Base-by-base conservation (phyloP, 73 alveolate genomes). In the Uronychia setigera region DNA sequence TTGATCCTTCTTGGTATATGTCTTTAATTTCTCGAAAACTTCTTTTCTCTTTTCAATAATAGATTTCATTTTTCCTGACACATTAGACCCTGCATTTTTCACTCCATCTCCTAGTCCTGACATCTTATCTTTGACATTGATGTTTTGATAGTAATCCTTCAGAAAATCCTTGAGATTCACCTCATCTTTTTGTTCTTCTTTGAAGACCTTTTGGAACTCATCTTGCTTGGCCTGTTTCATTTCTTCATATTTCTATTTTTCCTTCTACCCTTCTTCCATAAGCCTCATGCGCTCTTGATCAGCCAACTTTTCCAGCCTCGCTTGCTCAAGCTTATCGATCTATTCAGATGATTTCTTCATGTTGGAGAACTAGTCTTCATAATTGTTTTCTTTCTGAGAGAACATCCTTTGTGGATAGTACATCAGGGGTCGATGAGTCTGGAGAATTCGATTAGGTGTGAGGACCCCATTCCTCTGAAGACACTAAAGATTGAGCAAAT, bases 131-230 rank as follows among this genome's bases (percentile, higher is more conserved):
- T 82, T 60, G 35, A 82, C 9, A 29, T 33, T 67, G 80, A 82
- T 82, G 83, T 80, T 80, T 0, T 26, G 30, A 77, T 76, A 77
- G 33, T 19, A 78, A 29, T 35, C 83, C 77, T 85, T 90, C 82
- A 90, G 58, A n/a, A 90, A 31, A 31, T 90, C 95, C 46, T 82
- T 32, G 1, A 90, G 58, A 46, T 33, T 74, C 92, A 80, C 85
- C 33, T 90, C 95, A 29, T 79, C 88, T 26, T 77, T 75, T 27
- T 32, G 26, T 32, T 85, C 80, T n/a, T 85, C 85, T 28, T 81
- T 76, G 33, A 84, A 34, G 58, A 85, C 35, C 58, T 80, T 88
- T 33, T 86, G 83, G 81, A 90, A 90, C 35, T 89, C 81, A 78
- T 90, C 78, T 75, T 90, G 59, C 57, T 74, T 85, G 58, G 80